Conservation (phyloP, 108 stramenopile genomes). For the Hondaea fermentalgiana region DNA sequence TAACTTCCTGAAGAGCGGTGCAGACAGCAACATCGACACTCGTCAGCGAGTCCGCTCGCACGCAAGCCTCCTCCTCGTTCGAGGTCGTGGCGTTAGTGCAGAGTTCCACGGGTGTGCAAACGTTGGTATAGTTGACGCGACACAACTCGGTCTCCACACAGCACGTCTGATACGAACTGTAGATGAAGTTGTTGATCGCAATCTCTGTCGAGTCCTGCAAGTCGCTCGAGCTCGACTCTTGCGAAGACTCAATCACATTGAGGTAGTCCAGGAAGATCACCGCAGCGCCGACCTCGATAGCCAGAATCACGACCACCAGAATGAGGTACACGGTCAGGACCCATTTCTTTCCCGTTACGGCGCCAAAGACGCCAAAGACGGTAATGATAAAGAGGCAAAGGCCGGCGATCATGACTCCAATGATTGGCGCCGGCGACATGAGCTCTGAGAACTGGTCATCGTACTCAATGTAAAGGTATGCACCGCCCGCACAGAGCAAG, state of each 20-base stretch:
- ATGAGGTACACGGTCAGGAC: neutral
- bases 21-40: neutral
- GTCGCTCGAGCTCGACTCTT: neutral
- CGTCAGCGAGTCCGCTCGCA: neutral
- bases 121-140: neutral
- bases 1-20: neutral
- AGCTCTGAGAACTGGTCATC: neutral
- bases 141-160: neutral
- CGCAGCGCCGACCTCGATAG: neutral
- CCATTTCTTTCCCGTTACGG: neutral
- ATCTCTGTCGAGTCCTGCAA: neutral
- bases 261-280: neutral
- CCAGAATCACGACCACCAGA: neutral
- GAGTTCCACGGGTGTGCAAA: neutral
- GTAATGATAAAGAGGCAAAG: neutral
- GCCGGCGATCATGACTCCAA: slow-evolving; percentile 1
- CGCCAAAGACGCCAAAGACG: neutral
- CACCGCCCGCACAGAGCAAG: neutral
- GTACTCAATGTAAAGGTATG: neutral
- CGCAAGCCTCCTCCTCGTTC: neutral
- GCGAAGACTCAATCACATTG: neutral
- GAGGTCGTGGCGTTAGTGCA: neutral
- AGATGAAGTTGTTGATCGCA: slow-evolving; percentile 2
- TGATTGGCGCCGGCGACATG: neutral
- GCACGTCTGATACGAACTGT: neutral